phyloP scores from a whole-genome alignment of 2,329 filamentous ascomycete genomes.

The Xylaria sp. region DNA sequence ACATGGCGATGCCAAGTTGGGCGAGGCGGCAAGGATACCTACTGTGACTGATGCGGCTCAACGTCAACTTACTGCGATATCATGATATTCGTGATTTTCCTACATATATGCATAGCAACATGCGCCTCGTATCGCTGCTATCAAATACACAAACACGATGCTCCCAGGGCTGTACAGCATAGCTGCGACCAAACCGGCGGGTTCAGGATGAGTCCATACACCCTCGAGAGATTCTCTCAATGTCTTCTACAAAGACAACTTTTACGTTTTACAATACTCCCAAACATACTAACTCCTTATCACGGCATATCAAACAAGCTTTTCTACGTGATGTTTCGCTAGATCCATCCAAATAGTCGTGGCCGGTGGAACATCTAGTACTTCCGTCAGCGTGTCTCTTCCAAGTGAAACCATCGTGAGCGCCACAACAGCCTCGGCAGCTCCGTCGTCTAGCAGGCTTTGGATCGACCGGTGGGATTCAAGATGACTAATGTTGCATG shows the following conservation, averaged over 20 bases:
- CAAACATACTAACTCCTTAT: not conserved
- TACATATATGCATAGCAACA: not conserved
- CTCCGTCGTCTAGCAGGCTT: conserved; percentile 16
- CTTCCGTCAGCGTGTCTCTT: not conserved
- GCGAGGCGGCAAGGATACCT: conserved; percentile 9
- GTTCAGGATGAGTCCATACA: not conserved
- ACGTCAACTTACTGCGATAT: conserved; percentile 8
- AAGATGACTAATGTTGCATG: not conserved
- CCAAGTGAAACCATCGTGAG: conserved; percentile 14
- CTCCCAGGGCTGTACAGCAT: not conserved
- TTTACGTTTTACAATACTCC: not conserved
- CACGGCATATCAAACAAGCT: not conserved
- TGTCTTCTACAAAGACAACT: not conserved
- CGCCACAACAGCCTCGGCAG: conserved; percentile 24
- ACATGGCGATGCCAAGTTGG: conserved; percentile 19
- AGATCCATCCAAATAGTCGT: not conserved
- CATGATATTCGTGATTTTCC: conserved; percentile 1
- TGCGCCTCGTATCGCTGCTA: not conserved
- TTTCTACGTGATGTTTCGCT: not conserved
- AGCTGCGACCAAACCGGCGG: conserved; percentile 6
- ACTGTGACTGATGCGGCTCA: conserved; percentile 14
- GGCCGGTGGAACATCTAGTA: not conserved
- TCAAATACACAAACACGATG: not conserved
- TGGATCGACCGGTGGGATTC: conserved; percentile 28
- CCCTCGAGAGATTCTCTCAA: not conserved